phyloP scores from a whole-genome alignment of 148 eudicot species.

The Rhododendron ovatum region DNA sequence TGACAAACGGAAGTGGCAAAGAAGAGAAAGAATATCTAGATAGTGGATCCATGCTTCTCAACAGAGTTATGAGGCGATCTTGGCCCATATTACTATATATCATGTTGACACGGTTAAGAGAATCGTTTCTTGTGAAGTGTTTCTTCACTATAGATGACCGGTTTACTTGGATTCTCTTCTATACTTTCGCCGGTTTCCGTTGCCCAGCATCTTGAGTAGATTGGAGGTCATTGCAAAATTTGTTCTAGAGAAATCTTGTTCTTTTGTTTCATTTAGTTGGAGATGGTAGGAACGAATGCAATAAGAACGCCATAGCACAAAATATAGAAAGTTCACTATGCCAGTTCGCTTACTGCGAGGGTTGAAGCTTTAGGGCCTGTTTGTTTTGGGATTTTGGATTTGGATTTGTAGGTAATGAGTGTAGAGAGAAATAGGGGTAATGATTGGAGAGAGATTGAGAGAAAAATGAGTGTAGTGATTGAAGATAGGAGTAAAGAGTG shows the following conservation, averaged over 20 bases:
- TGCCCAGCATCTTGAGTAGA: background rate
- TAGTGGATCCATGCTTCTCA: background rate
- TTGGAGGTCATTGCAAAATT: background rate
- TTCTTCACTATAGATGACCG: background rate
- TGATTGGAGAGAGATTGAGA: too few species aligned
- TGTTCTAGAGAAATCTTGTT: background rate
- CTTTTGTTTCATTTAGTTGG: background rate
- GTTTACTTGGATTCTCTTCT: background rate
- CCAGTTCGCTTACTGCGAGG: background rate
- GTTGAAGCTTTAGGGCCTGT: background rate
- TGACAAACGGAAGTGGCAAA: background rate
- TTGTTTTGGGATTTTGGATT: too few species aligned
- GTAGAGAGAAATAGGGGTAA: too few species aligned
- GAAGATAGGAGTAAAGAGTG: too few species aligned
- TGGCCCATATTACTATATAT: background rate
- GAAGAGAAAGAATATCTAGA: background rate
- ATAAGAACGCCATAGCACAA: background rate
- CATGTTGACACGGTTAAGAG: background rate
- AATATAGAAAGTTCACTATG: background rate
- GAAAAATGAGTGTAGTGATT: too few species aligned
- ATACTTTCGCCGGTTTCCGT: background rate
- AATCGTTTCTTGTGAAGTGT: background rate
- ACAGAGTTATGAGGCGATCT: background rate
- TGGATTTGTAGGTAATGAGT: too few species aligned
- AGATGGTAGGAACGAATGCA: background rate